phyloP scores from a whole-genome alignment of 2,329 filamentous ascomycete genomes.

The Westerdykella aurantiaca region DNA sequence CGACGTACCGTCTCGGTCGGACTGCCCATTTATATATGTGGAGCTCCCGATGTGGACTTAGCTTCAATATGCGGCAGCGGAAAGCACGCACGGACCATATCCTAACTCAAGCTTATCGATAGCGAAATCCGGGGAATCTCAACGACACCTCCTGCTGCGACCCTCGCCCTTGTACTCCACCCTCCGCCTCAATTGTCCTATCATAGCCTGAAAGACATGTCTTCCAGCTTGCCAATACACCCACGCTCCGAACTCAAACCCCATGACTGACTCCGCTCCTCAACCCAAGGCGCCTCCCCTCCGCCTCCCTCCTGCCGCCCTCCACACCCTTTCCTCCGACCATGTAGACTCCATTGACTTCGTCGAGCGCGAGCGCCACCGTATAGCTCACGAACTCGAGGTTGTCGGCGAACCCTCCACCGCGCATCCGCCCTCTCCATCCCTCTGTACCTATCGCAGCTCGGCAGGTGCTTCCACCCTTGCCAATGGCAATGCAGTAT shows the following conservation, averaged over 20 bases:
- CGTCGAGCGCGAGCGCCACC: constrained; percentile 8
- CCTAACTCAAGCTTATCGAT: too few relatives aligned
- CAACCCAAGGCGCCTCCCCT: constrained; percentile 4
- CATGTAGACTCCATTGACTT: constrained; percentile 17
- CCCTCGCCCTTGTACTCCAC: too few relatives aligned
- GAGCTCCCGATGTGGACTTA: too few relatives aligned
- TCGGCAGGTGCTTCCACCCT: neutral
- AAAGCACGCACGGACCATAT: too few relatives aligned
- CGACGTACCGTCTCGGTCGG: too few relatives aligned
- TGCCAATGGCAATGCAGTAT: constrained; percentile 2
- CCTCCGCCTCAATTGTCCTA: too few relatives aligned
- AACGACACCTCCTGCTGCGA: too few relatives aligned
- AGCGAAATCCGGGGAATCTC: too few relatives aligned
- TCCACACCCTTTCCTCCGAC: constrained; percentile 3
- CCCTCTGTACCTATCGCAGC: constrained; percentile 3
- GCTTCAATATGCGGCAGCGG: too few relatives aligned
- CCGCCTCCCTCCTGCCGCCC: constrained; percentile 4
- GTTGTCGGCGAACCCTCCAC: constrained; percentile 3
- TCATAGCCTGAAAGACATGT: too few relatives aligned
- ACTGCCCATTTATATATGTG: too few relatives aligned
- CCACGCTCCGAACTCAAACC: neutral
- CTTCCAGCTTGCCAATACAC: too few relatives aligned
- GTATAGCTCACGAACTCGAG: constrained; percentile 15
- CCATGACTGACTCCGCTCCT: constrained; percentile 7
- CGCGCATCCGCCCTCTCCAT: constrained; percentile 2